These are phyloP conservation scores for Mrakia gelida DNA, from an alignment of 768 basidiomycete genomes.

Conservation along the genomic window DNA sequence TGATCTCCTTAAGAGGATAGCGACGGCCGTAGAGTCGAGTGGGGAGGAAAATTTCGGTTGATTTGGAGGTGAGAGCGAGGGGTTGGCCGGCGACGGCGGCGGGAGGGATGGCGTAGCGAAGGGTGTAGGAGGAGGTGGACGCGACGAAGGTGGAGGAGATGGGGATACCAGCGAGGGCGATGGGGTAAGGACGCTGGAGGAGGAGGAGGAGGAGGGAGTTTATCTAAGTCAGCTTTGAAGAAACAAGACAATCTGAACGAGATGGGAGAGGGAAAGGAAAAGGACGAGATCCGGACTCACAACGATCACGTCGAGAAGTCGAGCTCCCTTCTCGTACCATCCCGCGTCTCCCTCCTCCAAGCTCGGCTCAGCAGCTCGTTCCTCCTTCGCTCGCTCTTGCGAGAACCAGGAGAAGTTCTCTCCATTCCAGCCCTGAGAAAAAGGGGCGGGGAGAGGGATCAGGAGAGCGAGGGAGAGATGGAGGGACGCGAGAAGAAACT, in stretches of 20 bases:
- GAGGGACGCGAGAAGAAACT: background rate
- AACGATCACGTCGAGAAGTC: constrained; percentile 72
- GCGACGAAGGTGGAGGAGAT: constrained; percentile 60
- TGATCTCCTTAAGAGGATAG: constrained; percentile 8
- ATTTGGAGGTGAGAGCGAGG: constrained; percentile 47
- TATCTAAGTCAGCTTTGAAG: no score
- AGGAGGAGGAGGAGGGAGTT: background rate
- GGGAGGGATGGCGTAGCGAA: constrained; percentile 42
- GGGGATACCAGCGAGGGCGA: constrained; percentile 84
- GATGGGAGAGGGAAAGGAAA: background rate
- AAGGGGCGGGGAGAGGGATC: background rate
- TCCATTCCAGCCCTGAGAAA: constrained; percentile 67
- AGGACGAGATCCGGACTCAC: constrained; percentile 36
- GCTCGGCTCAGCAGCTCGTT: constrained; percentile 26
- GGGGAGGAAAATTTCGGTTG: constrained; percentile 82
- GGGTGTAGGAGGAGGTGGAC: constrained; percentile 31
- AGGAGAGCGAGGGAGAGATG: background rate
- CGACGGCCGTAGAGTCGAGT: constrained; percentile 49
- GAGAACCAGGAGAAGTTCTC: constrained; percentile 97
- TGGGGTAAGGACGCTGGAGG: constrained; percentile 70
- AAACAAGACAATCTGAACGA: no score
- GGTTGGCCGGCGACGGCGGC: constrained; percentile 42
- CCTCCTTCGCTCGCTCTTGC: constrained; percentile 35
- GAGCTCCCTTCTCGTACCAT: constrained; percentile 75
- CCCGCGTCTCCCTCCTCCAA: constrained; percentile 54